Percentiles rank a stretch among this genome's conserved stretches.
phyloP scores from a whole-genome alignment of 129 eudicot genomes.

The Tagetes erecta region DNA sequence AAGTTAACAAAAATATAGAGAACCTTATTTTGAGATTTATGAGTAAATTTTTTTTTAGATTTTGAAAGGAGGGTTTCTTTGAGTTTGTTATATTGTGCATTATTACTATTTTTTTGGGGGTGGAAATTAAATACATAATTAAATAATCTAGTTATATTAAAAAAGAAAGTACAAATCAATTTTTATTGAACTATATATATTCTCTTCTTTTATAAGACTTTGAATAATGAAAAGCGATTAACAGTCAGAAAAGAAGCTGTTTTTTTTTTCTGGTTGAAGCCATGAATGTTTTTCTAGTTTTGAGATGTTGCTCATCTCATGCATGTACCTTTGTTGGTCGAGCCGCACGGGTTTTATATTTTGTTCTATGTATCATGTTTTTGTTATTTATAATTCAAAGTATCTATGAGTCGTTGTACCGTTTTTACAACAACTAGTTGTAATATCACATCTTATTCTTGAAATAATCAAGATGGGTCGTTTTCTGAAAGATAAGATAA shows the following conservation, averaged over 20 bases:
- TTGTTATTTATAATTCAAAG: not conserved
- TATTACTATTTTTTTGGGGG: conserved; percentile 26
- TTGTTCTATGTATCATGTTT: not conserved
- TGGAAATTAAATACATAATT: conserved; percentile 23
- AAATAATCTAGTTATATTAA: not conserved
- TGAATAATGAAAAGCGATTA: not conserved
- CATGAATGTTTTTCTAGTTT: not conserved
- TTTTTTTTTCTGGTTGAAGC: not conserved
- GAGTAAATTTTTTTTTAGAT: not conserved
- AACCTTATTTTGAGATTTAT: conserved; percentile 25
- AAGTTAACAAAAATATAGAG: conserved; percentile 34
- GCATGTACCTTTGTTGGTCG: not conserved
- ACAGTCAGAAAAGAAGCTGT: not conserved
- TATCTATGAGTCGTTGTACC: not conserved
- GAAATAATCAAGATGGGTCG: conserved; percentile 31
- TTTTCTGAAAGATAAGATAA: conserved; percentile 39
- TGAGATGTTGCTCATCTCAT: not conserved
- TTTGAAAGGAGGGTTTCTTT: conserved; percentile 16
- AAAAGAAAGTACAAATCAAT: conserved; percentile 20
- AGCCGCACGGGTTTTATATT: not conserved
- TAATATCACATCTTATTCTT: conserved; percentile 37
- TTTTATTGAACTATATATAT: conserved; percentile 14
- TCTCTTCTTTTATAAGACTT: not conserved
- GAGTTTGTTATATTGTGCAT: conserved; percentile 27
- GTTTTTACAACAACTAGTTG: conserved; percentile 13